Base-by-base conservation (phyloP, 305 asterid genomes). In the Salvia sclarea region DNA sequence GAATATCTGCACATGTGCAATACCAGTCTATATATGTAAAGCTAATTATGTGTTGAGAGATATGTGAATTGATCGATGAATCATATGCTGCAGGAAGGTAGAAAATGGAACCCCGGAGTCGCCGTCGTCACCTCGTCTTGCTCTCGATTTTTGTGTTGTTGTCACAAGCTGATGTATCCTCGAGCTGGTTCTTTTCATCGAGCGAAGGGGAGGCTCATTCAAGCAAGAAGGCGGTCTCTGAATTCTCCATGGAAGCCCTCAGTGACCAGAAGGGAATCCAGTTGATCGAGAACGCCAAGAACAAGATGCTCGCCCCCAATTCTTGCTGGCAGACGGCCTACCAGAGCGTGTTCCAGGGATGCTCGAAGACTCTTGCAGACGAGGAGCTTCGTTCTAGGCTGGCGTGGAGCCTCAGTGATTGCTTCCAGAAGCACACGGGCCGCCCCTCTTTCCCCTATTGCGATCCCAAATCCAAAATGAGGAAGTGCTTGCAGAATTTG, bases 351-450 rank as follows among this genome's bases (percentile, higher is more conserved):
- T 83, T 83, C 21, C 44, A 74, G 17, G 89, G 90, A 0, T 93
- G 98, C 37, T 58, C 92, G 0, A 83, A 82, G 63, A 83, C 81
- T 21, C 77, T 90, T 2, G 89, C 94, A 3, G 87, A 87, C 43
- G 91, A 93, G 8, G 97, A 88, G 33, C 40, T 76, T 6, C 75
- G 84, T 79, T 79, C 87, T 20, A 77, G 95, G 14, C 81, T 93
- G 30, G 89, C 97, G 43, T 91, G 96, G 96, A 82, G 86, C 76
- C 89, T 93, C 1, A 88, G 88, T 49, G 95, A 88, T 41, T 93
- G 98, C 79, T 93, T 93, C 62, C 86, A 84, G 35, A 78, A 74
- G 71, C 94, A 83, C 58, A 79, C 91, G 0, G 96, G 97, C 1
- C 86, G 91, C 3, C 73, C 83, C 0, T 50, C 87, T 45, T 79